Evolutionary conservation across 371 early-diverging fungal species (phyloP).

Genomic region (Mortierella sp.): DNA sequence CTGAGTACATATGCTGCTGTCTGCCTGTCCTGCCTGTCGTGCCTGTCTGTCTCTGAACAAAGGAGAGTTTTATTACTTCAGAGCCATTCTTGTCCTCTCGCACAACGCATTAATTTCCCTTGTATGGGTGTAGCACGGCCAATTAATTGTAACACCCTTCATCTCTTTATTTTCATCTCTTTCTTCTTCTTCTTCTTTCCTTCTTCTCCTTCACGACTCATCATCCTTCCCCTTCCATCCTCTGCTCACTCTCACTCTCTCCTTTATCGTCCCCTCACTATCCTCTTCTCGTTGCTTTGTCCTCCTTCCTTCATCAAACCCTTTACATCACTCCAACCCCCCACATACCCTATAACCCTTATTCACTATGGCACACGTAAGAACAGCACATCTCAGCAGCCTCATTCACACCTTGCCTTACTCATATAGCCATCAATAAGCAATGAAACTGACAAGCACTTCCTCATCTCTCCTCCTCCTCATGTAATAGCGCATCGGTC

Average conservation of each 20-base stretch:
- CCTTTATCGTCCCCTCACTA: slow-evolving; percentile 11
- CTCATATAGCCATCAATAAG: not conserved
- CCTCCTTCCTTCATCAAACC: not conserved
- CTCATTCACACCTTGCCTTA: not conserved
- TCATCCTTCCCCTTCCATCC: not conserved
- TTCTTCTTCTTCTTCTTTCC: not conserved
- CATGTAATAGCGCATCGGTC: slow-evolving; percentile 64
- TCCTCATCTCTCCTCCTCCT: not conserved
- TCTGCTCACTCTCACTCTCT: not conserved
- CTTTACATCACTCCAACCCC: not conserved
- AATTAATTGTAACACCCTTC: not conserved
- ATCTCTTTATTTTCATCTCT: slow-evolving; percentile 4
- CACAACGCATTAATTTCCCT: slow-evolving; percentile 1
- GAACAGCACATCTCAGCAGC: not conserved
- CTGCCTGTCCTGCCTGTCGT: no score
- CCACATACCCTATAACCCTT: slow-evolving; percentile 9
- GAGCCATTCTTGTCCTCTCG: not conserved
- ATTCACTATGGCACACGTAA: slow-evolving; percentile 22
- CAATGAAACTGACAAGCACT: not conserved
- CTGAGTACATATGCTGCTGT: no score
- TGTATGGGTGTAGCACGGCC: not conserved
- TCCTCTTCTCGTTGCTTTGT: slow-evolving; percentile 10
- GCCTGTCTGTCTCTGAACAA: not conserved
- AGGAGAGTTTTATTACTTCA: not conserved
- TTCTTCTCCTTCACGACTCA: slow-evolving; percentile 1